A percentile compares a stretch with the other conserved stretches of the same genome.
Evolutionary conservation across 2,329 filamentous ascomycete species (phyloP).

Genomic region (Xenosphaeropsis pyriputrescens): DNA sequence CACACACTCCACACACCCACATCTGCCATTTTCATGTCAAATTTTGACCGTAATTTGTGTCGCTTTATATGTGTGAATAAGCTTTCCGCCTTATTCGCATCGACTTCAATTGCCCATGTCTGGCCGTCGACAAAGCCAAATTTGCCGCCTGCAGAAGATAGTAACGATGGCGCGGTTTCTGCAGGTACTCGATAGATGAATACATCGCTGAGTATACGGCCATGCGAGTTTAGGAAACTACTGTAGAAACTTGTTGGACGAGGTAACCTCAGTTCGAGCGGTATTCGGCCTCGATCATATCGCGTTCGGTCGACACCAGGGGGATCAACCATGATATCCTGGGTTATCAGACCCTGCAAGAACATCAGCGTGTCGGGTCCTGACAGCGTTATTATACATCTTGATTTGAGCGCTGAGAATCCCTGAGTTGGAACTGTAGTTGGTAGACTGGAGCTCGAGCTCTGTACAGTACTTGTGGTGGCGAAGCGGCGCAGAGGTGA

Average conservation of each 20-base stretch:
- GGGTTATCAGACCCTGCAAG: constrained; percentile 74
- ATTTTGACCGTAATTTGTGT: constrained; percentile 74
- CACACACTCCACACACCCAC: constrained; percentile 60
- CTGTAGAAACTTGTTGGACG: constrained; percentile 51
- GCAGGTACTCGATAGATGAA: constrained; percentile 57
- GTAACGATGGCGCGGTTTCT: constrained; percentile 6
- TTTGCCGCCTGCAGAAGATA: constrained; percentile 1
- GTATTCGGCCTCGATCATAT: constrained; percentile 81
- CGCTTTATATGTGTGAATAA: constrained; percentile 63
- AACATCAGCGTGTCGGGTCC: constrained; percentile 72
- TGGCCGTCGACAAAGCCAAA: constrained; percentile 3
- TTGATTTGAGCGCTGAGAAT: background rate
- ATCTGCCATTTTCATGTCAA: constrained; percentile 52
- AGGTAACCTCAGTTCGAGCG: constrained; percentile 42
- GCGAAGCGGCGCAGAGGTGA: too few species aligned
- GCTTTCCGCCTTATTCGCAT: constrained; percentile 45
- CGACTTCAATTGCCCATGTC: constrained; percentile 68
- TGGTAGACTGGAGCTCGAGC: too few species aligned
- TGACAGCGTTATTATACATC: constrained; percentile 47
- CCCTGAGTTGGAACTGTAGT: background rate
- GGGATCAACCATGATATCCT: constrained; percentile 41
- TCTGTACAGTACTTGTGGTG: too few species aligned
- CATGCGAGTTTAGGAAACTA: constrained; percentile 74
- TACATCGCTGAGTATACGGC: constrained; percentile 75
- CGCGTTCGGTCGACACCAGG: constrained; percentile 65